Conservation (phyloP, 169 alveolate species). For the Theileria luwenshuni region DNA sequence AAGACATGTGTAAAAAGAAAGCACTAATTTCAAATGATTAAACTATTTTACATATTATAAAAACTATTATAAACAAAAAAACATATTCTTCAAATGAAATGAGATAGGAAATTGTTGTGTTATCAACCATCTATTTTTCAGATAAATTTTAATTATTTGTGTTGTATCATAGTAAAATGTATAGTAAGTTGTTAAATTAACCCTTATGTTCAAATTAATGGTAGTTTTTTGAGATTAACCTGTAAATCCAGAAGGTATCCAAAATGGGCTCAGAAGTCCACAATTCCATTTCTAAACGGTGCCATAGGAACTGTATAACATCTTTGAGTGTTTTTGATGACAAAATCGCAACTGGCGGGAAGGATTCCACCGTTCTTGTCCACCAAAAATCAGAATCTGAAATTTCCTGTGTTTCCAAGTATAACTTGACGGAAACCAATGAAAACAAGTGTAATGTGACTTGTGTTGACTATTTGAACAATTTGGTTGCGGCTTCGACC, state of each 20-base stretch:
- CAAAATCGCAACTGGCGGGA: constrained; percentile 56
- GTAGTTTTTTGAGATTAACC: too few relatives aligned
- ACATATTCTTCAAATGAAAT: too few relatives aligned
- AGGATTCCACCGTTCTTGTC: constrained; percentile 58
- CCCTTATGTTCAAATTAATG: too few relatives aligned
- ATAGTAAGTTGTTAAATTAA: not conserved
- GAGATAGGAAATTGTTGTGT: too few relatives aligned
- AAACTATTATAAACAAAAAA: not conserved
- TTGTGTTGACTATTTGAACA: constrained; percentile 35
- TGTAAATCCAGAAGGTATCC: too few relatives aligned
- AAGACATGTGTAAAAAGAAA: too few relatives aligned
- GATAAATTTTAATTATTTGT: too few relatives aligned
- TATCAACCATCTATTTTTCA: too few relatives aligned
- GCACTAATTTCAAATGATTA: constrained; percentile 27
- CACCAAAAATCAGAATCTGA: constrained; percentile 40
- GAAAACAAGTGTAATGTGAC: constrained; percentile 28
- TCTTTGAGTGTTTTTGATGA: constrained; percentile 30
- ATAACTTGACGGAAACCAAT: constrained; percentile 3
- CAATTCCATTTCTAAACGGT: constrained; percentile 25
- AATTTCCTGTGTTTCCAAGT: constrained; percentile 14
- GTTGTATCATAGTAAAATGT: not conserved
- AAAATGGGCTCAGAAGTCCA: constrained; percentile 10
- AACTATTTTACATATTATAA: not conserved
- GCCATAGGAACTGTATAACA: constrained; percentile 62
- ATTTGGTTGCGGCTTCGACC: constrained; percentile 40